Evolutionary conservation across 805 yeast genomes (phyloP).

Genomic region (Saccharomyces mikatae): DNA sequence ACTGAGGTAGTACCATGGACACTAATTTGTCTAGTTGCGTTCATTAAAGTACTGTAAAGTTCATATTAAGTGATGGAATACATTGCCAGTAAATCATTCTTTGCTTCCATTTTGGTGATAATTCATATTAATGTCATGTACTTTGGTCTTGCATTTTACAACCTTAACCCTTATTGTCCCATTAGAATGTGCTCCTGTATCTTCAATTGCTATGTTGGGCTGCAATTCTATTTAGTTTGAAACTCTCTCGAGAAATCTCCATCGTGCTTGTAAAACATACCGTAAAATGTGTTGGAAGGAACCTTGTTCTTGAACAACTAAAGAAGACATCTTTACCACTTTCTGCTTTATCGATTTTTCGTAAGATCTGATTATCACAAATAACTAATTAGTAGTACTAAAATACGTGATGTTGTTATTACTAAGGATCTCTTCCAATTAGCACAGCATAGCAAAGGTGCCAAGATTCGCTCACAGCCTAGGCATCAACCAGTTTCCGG

Average conservation of each 20-base stretch:
- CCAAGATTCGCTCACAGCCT: not conserved
- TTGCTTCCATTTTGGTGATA: not conserved
- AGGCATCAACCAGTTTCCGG: not conserved
- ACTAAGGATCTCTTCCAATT: not conserved
- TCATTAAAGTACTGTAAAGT: not conserved
- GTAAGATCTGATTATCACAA: not conserved
- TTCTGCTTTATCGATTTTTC: not conserved
- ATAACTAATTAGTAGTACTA: not conserved
- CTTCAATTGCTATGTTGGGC: too few species aligned
- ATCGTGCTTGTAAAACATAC: conserved; percentile 44
- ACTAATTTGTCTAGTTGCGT: not conserved
- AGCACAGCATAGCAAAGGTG: not conserved
- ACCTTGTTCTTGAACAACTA: conserved; percentile 98
- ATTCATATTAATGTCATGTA: not conserved
- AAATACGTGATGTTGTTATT: not conserved
- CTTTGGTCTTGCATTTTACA: not conserved
- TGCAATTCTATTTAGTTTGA: not conserved
- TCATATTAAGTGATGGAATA: not conserved
- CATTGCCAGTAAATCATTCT: not conserved
- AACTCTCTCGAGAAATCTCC: not conserved
- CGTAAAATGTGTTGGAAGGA: conserved; percentile 99
- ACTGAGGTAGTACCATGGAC: not conserved
- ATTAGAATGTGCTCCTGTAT: not conserved
- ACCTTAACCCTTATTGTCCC: not conserved
- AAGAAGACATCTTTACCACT: conserved; percentile 58